Evolutionary conservation across 2,329 filamentous ascomycete genomes (phyloP).

Genomic region (Diplodia sapinea): DNA sequence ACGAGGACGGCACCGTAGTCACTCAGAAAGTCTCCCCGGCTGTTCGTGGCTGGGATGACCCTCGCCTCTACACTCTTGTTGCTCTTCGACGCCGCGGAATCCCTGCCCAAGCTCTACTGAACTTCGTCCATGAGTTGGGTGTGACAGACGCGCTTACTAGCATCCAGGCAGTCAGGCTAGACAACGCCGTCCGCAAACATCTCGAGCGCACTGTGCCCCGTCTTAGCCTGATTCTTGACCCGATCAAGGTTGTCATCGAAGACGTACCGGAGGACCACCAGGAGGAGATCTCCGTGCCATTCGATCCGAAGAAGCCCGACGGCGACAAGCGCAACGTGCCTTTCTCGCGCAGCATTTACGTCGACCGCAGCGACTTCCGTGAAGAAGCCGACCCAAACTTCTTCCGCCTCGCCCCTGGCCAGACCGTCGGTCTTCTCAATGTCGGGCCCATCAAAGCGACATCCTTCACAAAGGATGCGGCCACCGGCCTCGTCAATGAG

Average conservation of each 20-base stretch:
- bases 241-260: slow-evolving; percentile 80
- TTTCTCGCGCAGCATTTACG: slow-evolving; percentile 81
- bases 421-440: slow-evolving; percentile 75
- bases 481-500: slow-evolving; percentile 68
- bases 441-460: slow-evolving; percentile 72
- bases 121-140: slow-evolving; percentile 89
- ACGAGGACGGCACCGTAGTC: slow-evolving; percentile 50
- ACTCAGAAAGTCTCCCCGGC: slow-evolving; percentile 53
- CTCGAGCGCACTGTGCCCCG: slow-evolving; percentile 87
- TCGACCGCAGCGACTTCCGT: slow-evolving; percentile 80
- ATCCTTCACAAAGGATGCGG: slow-evolving; percentile 68
- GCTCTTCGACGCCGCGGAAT: slow-evolving; percentile 83
- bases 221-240: slow-evolving; percentile 87
- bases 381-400: slow-evolving; percentile 74
- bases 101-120: slow-evolving; percentile 84
- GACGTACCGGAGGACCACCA: slow-evolving; percentile 73
- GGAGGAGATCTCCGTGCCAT: slow-evolving; percentile 72
- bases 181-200: slow-evolving; percentile 82
- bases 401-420: slow-evolving; percentile 77
- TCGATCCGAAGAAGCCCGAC: slow-evolving; percentile 78
- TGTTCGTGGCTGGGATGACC: slow-evolving; percentile 90
- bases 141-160: slow-evolving; percentile 82
- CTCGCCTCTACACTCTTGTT: slow-evolving; percentile 85
- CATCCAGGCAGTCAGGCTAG: slow-evolving; percentile 82
- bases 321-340: slow-evolving; percentile 67